A percentile compares a stretch with the other conserved stretches of the same genome.
phyloP scores from a whole-genome alignment of 768 basidiomycete species.

The Mycena vitilis region DNA sequence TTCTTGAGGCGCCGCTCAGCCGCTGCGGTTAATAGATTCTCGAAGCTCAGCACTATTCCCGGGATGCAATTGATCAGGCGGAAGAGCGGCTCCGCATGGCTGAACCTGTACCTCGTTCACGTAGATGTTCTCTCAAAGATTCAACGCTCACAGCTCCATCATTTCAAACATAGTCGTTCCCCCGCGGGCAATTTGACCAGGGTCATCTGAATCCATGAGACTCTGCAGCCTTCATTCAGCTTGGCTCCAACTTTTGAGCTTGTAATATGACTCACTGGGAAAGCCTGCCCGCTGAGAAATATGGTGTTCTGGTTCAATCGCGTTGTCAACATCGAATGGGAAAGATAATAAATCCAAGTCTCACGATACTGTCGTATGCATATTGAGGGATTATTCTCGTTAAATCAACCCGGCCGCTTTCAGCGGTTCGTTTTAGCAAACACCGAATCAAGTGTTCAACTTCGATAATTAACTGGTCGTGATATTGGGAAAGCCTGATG shows the following conservation, averaged over 20 bases:
- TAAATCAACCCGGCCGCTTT: constrained; percentile 9
- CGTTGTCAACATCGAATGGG: too few relatives aligned
- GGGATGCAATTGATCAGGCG: constrained; percentile 4
- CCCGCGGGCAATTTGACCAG: not conserved
- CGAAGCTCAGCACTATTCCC: not conserved
- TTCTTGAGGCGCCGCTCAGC: constrained; percentile 17
- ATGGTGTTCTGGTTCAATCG: constrained; percentile 7
- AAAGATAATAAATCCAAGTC: too few relatives aligned
- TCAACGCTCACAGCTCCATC: not conserved
- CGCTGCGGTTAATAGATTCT: not conserved
- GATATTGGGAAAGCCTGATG: constrained; percentile 6
- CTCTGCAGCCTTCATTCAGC: not conserved
- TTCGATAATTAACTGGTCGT: not conserved
- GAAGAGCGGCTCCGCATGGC: constrained; percentile 21
- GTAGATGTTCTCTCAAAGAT: not conserved
- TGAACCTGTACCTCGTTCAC: not conserved
- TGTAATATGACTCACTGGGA: not conserved
- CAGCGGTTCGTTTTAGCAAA: constrained; percentile 2
- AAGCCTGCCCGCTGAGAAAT: constrained; percentile 22
- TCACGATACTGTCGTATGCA: constrained; percentile 5
- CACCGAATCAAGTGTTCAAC: constrained; percentile 6
- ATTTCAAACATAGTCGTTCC: constrained; percentile 2
- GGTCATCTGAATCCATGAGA: constrained; percentile 23
- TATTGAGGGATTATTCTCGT: constrained; percentile 13
- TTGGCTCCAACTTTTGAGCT: not conserved